Base-by-base conservation (phyloP, 2,329 filamentous ascomycete species). In the Triangularia setosa region DNA sequence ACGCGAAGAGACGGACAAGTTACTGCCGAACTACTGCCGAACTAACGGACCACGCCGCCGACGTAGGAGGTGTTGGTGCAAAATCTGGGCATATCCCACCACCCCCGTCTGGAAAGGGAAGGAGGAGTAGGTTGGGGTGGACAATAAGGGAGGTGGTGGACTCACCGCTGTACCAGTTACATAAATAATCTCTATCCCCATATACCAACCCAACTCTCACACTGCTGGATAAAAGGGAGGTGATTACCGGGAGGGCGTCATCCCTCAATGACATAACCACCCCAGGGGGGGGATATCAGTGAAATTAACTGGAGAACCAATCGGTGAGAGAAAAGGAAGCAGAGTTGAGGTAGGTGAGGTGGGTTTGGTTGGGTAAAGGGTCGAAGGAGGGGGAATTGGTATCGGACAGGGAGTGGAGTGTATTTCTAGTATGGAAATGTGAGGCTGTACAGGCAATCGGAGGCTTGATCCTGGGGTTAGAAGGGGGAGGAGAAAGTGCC, bases 11-110 rank as follows among this genome's bases (percentile, higher is more conserved):
- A 87, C 87, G 2, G 81, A 83, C 53, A 87, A 79, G 65, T 89
- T 90, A 2, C n/a, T n/a, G 12, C 7, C 27, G 87, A n/a, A n/a
- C n/a, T n/a, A n/a, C n/a, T n/a, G n/a, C n/a, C 88, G 66, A 83
- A 86, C 72, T 91, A 87, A 1, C 88, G 80, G 0, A 89, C 88
- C 55, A 84, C 81, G 9, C 89, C 89, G 25, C 82, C 87, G 73
- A 83, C 82, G 73, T 85, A 86, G 4, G 80, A 77, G 2, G 77
- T 78, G 68, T 89, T 86, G 7, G 87, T 83, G 16, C n/a, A 83
- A 77, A 61, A 93, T 82, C 4, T 86, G 81, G 0, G 84, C 81
- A 72, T 92, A 92, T 0, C 88, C 89, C 1, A 89, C 85, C n/a
- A n/a, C n/a, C n/a, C n/a, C n/a, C 0, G 76, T 71, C 1, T 79